Conservation (phyloP, 2,329 filamentous ascomycete species). For the Dendrostoma leiphaemia region DNA sequence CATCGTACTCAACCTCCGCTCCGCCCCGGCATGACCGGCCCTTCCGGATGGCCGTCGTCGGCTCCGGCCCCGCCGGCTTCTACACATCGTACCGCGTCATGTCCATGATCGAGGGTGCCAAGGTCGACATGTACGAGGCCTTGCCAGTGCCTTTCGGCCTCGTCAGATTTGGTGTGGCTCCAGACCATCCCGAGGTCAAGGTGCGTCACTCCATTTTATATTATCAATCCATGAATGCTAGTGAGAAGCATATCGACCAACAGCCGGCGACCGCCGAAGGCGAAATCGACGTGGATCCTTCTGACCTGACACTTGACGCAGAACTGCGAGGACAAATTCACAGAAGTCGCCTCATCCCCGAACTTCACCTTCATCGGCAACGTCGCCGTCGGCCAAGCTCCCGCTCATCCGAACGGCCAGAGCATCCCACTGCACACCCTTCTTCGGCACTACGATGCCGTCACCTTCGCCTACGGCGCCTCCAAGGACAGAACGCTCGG, state of each 20-base stretch:
- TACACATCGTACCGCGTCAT: conserved; percentile 88
- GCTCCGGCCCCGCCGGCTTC: conserved; percentile 93
- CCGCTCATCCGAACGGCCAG: conserved; percentile 37
- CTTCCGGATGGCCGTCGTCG: conserved; percentile 82
- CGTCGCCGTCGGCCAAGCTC: conserved; percentile 66
- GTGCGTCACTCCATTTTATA: conserved; percentile 40
- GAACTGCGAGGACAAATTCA: conserved; percentile 95
- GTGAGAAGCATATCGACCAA: no score
- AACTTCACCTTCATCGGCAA: conserved; percentile 93
- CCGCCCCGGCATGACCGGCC: conserved; percentile 40
- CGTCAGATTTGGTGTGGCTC: conserved; percentile 92
- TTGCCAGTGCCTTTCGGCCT: conserved; percentile 90
- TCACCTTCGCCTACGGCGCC: conserved; percentile 91
- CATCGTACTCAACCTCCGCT: conserved; percentile 15
- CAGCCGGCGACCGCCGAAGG: no score
- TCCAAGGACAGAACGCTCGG: conserved; percentile 76
- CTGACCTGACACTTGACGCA: conserved; percentile 33
- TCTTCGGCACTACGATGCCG: conserved; percentile 82
- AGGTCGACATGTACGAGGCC: conserved; percentile 94
- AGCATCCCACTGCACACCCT: conserved; percentile 66
- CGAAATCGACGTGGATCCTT: neutral
- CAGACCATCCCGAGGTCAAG: conserved; percentile 98
- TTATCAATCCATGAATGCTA: neutral
- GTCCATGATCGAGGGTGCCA: conserved; percentile 66
- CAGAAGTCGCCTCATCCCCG: conserved; percentile 77